A percentile compares a stretch with the other conserved stretches of the same genome.
phyloP scores from a whole-genome alignment of 1,284 basidiomycete species.

The Ustilago bromivora region DNA sequence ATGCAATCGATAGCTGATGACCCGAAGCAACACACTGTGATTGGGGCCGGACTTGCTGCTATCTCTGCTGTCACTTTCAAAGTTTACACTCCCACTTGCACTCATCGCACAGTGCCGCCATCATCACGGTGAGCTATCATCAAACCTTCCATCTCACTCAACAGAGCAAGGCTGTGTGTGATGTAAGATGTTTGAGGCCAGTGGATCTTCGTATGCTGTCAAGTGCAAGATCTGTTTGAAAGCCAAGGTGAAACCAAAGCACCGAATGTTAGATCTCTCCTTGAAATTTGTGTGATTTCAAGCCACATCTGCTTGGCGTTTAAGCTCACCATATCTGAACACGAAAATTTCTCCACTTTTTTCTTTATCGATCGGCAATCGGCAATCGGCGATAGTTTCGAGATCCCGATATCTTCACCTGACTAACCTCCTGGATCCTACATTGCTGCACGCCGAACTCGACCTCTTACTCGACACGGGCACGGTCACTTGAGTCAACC shows the following conservation, averaged over 20 bases:
- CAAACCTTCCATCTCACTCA: not conserved
- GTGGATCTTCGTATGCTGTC: no score
- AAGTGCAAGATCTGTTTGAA: conserved; percentile 1
- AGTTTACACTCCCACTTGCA: not conserved
- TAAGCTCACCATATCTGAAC: not conserved
- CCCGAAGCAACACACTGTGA: not conserved
- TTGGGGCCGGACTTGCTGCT: not conserved
- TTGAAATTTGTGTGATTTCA: not conserved
- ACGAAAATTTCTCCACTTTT: no score
- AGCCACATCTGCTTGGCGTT: not conserved
- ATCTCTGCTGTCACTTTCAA: conserved; percentile 1
- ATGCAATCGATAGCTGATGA: not conserved
- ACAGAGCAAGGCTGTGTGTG: not conserved
- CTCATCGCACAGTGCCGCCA: not conserved
- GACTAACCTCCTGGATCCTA: no score
- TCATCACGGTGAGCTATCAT: not conserved
- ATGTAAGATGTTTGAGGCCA: not conserved
- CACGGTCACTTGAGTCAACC: no score
- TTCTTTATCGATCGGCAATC: no score
- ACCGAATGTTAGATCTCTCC: not conserved
- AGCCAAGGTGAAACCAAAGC: not conserved
- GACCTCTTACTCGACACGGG: no score
- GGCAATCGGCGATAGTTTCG: no score
- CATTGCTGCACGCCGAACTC: no score
- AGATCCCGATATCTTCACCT: no score